Conservation (phyloP, 345 rosid genomes). For the Eutrema yunnanense region DNA sequence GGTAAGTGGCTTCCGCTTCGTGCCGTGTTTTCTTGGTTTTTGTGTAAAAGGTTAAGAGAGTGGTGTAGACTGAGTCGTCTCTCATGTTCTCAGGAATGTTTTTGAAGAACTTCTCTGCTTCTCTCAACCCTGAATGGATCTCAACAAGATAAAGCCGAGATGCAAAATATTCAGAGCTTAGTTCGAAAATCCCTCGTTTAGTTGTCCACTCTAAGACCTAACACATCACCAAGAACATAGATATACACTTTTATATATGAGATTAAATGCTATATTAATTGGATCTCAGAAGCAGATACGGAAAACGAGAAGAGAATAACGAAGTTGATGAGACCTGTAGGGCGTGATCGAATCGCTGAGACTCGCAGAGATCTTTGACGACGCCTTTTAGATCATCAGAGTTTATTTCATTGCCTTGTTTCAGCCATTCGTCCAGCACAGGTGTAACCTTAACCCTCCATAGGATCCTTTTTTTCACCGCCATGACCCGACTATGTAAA, state of each 20-base stretch:
- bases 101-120: conserved; percentile 14
- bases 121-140: background rate
- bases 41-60: conserved; percentile 1
- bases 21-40: background rate
- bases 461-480: background rate
- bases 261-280: background rate
- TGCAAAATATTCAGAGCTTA: conserved; percentile 8
- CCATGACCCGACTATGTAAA: background rate
- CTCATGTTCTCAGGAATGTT: conserved; percentile 10
- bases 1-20: background rate
- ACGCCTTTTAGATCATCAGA: conserved; percentile 2
- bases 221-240: background rate
- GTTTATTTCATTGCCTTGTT: background rate
- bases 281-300: background rate
- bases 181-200: background rate
- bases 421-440: conserved; percentile 1
- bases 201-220: conserved; percentile 11
- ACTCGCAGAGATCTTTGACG: background rate
- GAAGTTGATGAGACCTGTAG: conserved; percentile 3
- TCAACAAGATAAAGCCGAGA: conserved; percentile 9
- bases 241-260: background rate
- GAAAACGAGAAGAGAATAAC: background rate
- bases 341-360: conserved; percentile 5
- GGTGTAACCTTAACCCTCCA: background rate
- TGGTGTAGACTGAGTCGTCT: background rate